Conservation (phyloP, 2,329 filamentous ascomycete genomes). For the Fusarium nodosum region DNA sequence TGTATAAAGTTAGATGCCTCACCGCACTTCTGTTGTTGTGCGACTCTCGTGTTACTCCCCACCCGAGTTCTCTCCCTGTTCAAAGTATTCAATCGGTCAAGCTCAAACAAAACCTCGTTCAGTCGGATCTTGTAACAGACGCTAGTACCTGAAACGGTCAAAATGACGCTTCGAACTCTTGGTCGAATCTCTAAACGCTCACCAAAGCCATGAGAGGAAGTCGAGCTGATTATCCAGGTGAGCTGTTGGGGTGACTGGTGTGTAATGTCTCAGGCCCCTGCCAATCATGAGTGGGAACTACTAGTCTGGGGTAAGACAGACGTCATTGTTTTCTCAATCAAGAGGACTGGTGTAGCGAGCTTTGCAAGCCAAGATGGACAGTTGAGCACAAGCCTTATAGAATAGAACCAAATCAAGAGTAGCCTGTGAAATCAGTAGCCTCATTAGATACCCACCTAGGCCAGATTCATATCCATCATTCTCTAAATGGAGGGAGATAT, state of each 20-base stretch:
- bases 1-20: neutral
- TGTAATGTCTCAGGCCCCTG: slow-evolving; percentile 25
- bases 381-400: neutral
- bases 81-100: neutral
- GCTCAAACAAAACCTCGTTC: neutral
- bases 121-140: neutral
- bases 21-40: neutral
- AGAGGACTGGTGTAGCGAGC: neutral
- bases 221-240: slow-evolving; percentile 9
- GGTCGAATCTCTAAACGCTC: neutral
- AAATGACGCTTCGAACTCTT: neutral
- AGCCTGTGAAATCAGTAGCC: neutral
- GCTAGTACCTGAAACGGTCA: slow-evolving; percentile 12
- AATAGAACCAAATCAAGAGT: neutral
- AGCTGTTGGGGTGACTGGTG: slow-evolving; percentile 25
- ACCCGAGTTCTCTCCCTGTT: neutral
- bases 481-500: neutral
- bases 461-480: neutral
- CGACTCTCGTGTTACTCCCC: neutral
- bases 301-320: neutral
- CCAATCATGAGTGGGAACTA: neutral
- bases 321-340: slow-evolving; percentile 7
- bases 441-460: neutral
- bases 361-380: neutral
- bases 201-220: neutral